Evolutionary conservation across 306 rosid species (phyloP).

Genomic region (Astragalus membranaceus): DNA sequence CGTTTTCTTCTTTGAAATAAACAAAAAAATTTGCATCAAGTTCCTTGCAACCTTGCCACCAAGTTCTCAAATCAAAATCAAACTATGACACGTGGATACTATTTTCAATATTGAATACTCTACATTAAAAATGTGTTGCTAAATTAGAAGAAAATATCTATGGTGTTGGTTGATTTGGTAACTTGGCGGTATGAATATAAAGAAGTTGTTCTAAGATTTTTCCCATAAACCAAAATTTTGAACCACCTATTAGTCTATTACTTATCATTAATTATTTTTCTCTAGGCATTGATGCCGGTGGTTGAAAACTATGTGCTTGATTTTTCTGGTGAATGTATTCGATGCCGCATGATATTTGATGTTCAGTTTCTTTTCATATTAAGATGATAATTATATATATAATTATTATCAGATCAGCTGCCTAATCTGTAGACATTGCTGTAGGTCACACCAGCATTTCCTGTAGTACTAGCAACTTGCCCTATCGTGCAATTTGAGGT

Average conservation of each 20-base stretch:
- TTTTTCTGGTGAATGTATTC: not conserved
- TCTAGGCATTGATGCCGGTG: not conserved
- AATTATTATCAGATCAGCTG: slow-evolving; percentile 12
- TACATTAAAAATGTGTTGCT: not conserved
- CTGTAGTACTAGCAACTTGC: slow-evolving; percentile 62
- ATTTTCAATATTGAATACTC: not conserved
- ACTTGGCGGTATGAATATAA: not conserved
- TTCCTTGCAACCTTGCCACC: not conserved
- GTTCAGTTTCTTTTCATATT: not conserved
- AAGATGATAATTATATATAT: not conserved
- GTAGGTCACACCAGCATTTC: slow-evolving; percentile 92
- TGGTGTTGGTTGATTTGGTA: not conserved
- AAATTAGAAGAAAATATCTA: not conserved
- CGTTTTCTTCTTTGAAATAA: not conserved
- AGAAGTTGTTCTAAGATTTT: not conserved
- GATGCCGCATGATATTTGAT: slow-evolving; percentile 7
- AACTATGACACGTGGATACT: not conserved
- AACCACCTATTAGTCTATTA: slow-evolving; percentile 9
- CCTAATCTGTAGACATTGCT: slow-evolving; percentile 33
- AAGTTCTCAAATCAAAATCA: not conserved
- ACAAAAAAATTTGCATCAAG: not conserved
- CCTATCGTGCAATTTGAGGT: slow-evolving; percentile 91
- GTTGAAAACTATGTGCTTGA: not conserved
- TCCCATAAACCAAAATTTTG: not conserved
- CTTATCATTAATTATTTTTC: not conserved